These are phyloP conservation scores for Chimonanthus salicifolius DNA, from an alignment of 164 flowering plant species.

Conservation along the genomic window DNA sequence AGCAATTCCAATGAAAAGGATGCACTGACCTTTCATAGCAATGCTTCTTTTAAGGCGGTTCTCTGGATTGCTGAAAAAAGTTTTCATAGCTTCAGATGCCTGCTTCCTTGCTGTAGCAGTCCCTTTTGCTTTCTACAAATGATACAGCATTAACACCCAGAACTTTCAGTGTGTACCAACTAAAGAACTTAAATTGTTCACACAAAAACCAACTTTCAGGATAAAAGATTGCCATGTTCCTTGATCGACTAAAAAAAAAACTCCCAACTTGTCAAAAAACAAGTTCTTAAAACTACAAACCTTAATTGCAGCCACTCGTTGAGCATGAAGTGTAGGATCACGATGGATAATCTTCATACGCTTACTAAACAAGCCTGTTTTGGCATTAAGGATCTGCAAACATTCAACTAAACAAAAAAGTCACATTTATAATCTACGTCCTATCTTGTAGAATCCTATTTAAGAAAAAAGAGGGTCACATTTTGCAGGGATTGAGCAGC, in stretches of 20 bases:
- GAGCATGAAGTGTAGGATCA: slow-evolving; percentile 84
- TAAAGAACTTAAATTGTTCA: neutral
- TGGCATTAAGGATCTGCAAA: slow-evolving; percentile 96
- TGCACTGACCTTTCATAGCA: slow-evolving; percentile 65
- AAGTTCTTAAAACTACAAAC: slow-evolving; percentile 25
- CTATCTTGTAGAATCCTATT: neutral
- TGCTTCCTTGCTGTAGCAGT: slow-evolving; percentile 77
- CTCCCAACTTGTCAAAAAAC: neutral
- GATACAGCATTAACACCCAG: neutral
- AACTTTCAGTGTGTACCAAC: neutral
- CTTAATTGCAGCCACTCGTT: slow-evolving; percentile 95
- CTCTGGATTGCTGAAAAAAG: slow-evolving; percentile 76
- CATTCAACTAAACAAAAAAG: slow-evolving; percentile 51
- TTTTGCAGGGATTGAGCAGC: too few species aligned
- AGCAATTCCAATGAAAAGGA: neutral
- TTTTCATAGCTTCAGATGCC: slow-evolving; percentile 72
- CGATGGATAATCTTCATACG: slow-evolving; percentile 89
- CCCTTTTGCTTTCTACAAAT: slow-evolving; percentile 74
- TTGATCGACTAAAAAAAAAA: neutral
- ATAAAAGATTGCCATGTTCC: neutral
- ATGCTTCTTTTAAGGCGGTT: slow-evolving; percentile 84
- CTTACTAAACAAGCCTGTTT: slow-evolving; percentile 87
- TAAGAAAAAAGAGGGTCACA: neutral
- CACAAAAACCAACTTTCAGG: neutral
- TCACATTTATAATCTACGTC: slow-evolving; percentile 28